Conservation (phyloP, 768 basidiomycete species). For the Amanita inopinata region DNA sequence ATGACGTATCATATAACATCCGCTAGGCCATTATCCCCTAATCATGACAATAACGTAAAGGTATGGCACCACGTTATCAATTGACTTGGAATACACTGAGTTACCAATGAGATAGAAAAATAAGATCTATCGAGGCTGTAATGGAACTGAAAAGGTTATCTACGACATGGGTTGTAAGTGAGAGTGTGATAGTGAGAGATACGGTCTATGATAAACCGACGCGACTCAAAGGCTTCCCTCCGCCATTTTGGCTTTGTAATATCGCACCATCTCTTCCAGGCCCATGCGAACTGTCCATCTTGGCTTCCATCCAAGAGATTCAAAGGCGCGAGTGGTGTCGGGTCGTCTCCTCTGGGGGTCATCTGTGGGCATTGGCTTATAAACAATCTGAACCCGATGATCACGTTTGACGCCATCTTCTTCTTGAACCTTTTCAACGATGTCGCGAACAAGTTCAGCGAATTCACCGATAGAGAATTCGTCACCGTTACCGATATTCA, state of each 20-base stretch:
- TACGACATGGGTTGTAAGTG: too few relatives aligned
- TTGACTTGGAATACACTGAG: too few relatives aligned
- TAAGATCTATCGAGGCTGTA: too few relatives aligned
- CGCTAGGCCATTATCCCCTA: too few relatives aligned
- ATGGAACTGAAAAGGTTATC: too few relatives aligned
- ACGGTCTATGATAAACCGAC: background rate
- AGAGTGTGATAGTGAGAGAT: too few relatives aligned
- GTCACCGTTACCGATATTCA: slow-evolving; percentile 93
- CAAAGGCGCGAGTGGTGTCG: slow-evolving; percentile 86
- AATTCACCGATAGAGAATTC: slow-evolving; percentile 96
- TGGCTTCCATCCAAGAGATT: slow-evolving; percentile 81
- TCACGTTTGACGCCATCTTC: slow-evolving; percentile 55
- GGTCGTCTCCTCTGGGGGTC: slow-evolving; percentile 93
- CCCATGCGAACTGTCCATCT: slow-evolving; percentile 91
- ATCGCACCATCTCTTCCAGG: slow-evolving; percentile 89
- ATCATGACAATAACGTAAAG: too few relatives aligned
- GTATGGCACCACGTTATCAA: too few relatives aligned
- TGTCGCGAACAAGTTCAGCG: slow-evolving; percentile 83
- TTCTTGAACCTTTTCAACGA: slow-evolving; percentile 87
- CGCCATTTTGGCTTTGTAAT: slow-evolving; percentile 84
- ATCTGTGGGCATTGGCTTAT: slow-evolving; percentile 79
- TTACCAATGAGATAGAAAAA: too few relatives aligned
- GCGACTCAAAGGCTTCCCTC: slow-evolving; percentile 61
- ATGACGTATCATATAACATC: too few relatives aligned
- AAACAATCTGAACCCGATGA: slow-evolving; percentile 55